These are phyloP conservation scores for Penicillium antarcticum DNA, from an alignment of 495 filamentous ascomycete genomes.

Conservation along the genomic window DNA sequence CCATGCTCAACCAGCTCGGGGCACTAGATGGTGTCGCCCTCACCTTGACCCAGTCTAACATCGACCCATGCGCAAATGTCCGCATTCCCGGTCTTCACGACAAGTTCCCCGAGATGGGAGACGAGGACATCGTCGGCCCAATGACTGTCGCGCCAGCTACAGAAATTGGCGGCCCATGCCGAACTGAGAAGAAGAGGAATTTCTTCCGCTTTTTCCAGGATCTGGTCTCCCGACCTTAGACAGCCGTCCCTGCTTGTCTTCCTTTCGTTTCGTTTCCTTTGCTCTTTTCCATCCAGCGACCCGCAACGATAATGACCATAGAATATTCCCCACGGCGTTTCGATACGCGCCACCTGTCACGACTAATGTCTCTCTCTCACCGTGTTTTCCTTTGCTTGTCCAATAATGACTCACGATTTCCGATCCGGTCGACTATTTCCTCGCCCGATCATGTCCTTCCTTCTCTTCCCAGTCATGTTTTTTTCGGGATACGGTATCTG, in stretches of 20 bases:
- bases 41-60: slow-evolving; percentile 43
- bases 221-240: slow-evolving; percentile 35
- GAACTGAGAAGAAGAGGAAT: slow-evolving; percentile 39
- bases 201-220: slow-evolving; percentile 49
- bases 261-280: background rate
- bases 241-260: background rate
- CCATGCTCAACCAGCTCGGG: slow-evolving; percentile 49
- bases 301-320: slow-evolving; percentile 26
- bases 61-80: slow-evolving; percentile 43
- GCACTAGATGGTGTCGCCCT: slow-evolving; percentile 30
- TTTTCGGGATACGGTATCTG: slow-evolving; percentile 8
- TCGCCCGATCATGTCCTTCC: slow-evolving; percentile 37
- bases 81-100: slow-evolving; percentile 63
- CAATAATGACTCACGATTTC: slow-evolving; percentile 34
- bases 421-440: slow-evolving; percentile 38
- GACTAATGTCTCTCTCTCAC: slow-evolving; percentile 33
- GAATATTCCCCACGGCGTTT: slow-evolving; percentile 12
- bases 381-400: slow-evolving; percentile 1
- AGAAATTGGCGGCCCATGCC: slow-evolving; percentile 26
- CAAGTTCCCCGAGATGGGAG: slow-evolving; percentile 84
- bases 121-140: slow-evolving; percentile 88
- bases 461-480: slow-evolving; percentile 18
- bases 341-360: slow-evolving; percentile 25
- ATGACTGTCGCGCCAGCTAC: slow-evolving; percentile 59
- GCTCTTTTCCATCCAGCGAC: slow-evolving; percentile 11